These are phyloP conservation scores for Wickerhamiella azymoides DNA, from an alignment of 805 yeast species.

Conservation along the genomic window DNA sequence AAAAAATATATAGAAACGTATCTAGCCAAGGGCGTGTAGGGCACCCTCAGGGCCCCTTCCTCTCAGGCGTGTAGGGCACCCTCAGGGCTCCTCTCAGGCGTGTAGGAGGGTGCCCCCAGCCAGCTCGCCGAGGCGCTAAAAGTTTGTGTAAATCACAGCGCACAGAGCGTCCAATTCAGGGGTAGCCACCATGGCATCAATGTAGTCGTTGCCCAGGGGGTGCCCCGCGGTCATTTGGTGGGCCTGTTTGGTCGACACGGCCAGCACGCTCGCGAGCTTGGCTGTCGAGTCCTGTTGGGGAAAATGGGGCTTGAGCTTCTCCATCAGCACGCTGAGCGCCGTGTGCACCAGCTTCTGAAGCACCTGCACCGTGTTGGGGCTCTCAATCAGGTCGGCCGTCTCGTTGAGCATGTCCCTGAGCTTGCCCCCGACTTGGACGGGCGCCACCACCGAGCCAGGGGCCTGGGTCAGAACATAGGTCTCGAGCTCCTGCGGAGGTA, in stretches of 20 bases:
- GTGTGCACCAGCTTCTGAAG: constrained; percentile 29
- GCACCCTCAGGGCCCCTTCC: no score
- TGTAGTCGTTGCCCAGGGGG: constrained; percentile 30
- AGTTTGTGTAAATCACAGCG: constrained; percentile 81
- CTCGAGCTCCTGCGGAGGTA: constrained; percentile 42
- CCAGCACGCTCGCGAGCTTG: constrained; percentile 58
- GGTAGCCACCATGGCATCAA: constrained; percentile 34
- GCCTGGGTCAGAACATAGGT: constrained; percentile 42
- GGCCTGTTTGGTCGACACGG: constrained; percentile 54
- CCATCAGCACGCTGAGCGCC: constrained; percentile 36
- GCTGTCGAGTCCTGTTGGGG: constrained; percentile 22
- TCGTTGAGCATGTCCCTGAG: constrained; percentile 30
- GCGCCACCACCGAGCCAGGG: constrained; percentile 13
- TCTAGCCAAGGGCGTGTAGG: no score
- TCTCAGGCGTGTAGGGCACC: no score
- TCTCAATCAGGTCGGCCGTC: constrained; percentile 30
- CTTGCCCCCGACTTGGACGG: constrained; percentile 15
- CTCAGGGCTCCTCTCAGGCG: no score
- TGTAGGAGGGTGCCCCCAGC: no score
- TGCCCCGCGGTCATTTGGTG: constrained; percentile 37
- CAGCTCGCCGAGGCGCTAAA: no score
- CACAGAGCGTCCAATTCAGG: constrained; percentile 73
- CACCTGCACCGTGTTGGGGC: constrained; percentile 29
- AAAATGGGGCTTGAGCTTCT: constrained; percentile 22
- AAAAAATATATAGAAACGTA: no score